Conservation (phyloP, 345 rosid species). For the Iberis pinnata region DNA sequence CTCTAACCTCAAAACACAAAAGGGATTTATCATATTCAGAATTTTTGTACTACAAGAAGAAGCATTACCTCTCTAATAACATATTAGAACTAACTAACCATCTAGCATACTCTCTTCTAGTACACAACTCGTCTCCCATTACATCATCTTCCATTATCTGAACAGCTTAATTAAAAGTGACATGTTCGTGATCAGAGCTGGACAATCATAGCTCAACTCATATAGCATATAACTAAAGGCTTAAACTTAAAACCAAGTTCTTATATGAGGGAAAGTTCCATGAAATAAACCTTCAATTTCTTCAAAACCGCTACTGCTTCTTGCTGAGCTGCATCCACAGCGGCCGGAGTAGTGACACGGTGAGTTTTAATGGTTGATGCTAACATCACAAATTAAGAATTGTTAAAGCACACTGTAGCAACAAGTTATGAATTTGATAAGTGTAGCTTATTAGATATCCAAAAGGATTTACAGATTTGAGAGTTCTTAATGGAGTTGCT, state of each 20-base stretch:
- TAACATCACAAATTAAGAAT: constrained; percentile 16
- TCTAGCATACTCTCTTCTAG: constrained; percentile 78
- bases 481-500: no score
- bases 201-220: constrained; percentile 21
- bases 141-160: constrained; percentile 71
- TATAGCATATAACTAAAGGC: neutral
- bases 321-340: constrained; percentile 63
- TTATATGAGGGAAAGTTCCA: neutral
- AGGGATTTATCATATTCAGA: neutral
- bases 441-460: no score
- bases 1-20: neutral
- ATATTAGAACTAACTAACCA: constrained; percentile 65
- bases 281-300: constrained; percentile 58
- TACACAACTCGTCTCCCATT: constrained; percentile 60
- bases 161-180: constrained; percentile 35
- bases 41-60: neutral
- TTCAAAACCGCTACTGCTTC: constrained; percentile 59
- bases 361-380: constrained; percentile 30
- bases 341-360: constrained; percentile 33
- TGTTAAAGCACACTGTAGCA: neutral
- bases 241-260: neutral
- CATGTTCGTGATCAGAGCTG: constrained; percentile 44
- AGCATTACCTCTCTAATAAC: constrained; percentile 59
- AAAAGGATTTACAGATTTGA: no score
- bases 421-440: no score